Conservation (phyloP, 257 asterid genomes). For the Solanum sejunctum region DNA sequence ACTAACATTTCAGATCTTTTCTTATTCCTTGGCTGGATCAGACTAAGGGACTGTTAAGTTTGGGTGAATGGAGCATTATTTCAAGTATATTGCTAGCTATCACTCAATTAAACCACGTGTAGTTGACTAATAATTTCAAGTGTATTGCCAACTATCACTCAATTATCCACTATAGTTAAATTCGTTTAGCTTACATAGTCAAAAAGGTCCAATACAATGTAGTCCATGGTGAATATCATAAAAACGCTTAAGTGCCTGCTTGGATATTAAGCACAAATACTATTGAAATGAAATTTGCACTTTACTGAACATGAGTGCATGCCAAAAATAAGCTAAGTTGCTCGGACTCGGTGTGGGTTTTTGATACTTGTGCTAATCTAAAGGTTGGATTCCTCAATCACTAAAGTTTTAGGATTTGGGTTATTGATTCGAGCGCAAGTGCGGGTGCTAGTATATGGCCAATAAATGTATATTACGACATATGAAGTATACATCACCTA, state of each 20-base stretch:
- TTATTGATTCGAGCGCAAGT: neutral
- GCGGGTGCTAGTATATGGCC: neutral
- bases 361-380: neutral
- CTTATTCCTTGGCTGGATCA: neutral
- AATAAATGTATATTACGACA: neutral
- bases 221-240: neutral
- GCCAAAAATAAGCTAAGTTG: neutral
- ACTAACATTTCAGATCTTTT: neutral
- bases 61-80: neutral
- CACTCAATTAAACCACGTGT: neutral
- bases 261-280: neutral
- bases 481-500: neutral
- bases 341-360: neutral
- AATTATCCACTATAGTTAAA: neutral
- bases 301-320: neutral
- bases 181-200: neutral
- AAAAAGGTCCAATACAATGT: neutral
- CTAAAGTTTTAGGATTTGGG: neutral
- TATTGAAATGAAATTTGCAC: neutral
- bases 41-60: neutral
- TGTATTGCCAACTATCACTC: neutral
- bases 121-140: neutral
- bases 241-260: neutral
- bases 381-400: neutral
- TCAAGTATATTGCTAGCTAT: neutral